Evolutionary conservation across 306 rosid genomes (phyloP), one percentile per base, ranked within the genome.

Genomic region (Cucurbita moschata): DNA sequence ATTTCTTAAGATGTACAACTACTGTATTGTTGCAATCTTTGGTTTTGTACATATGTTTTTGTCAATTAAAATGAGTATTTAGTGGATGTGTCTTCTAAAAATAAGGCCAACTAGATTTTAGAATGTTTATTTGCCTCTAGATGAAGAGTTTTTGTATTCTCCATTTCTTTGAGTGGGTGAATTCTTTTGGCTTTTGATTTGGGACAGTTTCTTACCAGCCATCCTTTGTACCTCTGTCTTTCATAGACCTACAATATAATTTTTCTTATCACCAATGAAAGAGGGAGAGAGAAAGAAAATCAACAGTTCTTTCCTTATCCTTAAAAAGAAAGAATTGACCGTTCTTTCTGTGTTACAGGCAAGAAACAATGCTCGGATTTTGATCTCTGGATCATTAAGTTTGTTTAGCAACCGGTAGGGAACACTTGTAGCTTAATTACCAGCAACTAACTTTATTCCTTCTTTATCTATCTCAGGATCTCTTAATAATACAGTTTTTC

Each of bases 281-380:
- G 54, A 67, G 38, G 19, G 42, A 11, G 35, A 56, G 26, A 21
- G 51, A 69, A 14, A 53, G 57, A 53, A 4, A 53, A 44, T 7
- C 42, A 21, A 73, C 13, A 18, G 5, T 56, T 61, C 26, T 49
- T 58, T 30, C 35, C 35, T 30, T 30, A 30, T 60, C 18, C 51
- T 46, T 11, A 46, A 10, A 9, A 46, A 9, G 10, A 46, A 56
- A n/a, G 37, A 12, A 23, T 9, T 58, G 9, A 73, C 26, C 16
- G 5, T 43, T 63, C 18, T 51, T 46, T 62, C 7, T 65, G 30
- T 53, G 46, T 78, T 56, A 66, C 79, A 94, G 99, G 99, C 99
- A n/a, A 91, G 97, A 84, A 94, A 94, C 83, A 87, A 88, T 88
- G 99, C 99, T 42, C 89, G 99, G 80, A 79, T 94, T 80, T 80